phyloP scores from a whole-genome alignment of 192 early-diverging fungal species.

The Podila horticola region DNA sequence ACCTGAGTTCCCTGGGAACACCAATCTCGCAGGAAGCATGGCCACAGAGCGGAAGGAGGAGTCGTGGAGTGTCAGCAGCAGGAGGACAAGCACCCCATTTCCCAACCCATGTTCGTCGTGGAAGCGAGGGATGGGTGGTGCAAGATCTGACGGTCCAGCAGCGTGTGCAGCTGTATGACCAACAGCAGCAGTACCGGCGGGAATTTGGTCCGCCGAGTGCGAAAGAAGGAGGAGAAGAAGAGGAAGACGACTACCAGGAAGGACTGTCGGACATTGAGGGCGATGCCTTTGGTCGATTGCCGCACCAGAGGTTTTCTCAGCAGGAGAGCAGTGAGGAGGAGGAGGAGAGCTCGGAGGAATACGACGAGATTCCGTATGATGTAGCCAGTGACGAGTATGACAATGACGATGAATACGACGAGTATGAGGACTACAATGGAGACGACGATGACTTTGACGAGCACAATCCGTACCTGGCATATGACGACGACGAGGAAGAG shows the following conservation, averaged over 20 bases:
- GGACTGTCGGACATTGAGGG: slow-evolving; percentile 44
- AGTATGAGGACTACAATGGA: not conserved
- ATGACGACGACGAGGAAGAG: slow-evolving; percentile 18
- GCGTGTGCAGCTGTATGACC: slow-evolving; percentile 53
- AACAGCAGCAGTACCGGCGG: slow-evolving; percentile 50
- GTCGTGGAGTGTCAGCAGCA: not conserved
- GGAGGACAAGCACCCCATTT: not conserved
- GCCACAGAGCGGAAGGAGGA: not conserved
- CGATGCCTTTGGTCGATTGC: slow-evolving; percentile 13
- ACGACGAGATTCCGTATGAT: slow-evolving; percentile 39
- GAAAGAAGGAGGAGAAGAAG: slow-evolving; percentile 8
- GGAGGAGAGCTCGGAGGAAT: slow-evolving; percentile 9
- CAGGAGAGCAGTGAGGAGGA: slow-evolving; percentile 7
- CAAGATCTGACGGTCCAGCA: slow-evolving; percentile 51
- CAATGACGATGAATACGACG: slow-evolving; percentile 22
- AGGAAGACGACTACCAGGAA: slow-evolving; percentile 33
- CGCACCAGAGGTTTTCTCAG: not conserved
- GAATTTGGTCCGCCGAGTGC: slow-evolving; percentile 33
- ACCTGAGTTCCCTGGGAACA: slow-evolving; percentile 20
- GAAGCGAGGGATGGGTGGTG: slow-evolving; percentile 52
- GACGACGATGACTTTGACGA: slow-evolving; percentile 23
- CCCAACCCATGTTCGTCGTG: slow-evolving; percentile 48
- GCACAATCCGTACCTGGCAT: slow-evolving; percentile 34
- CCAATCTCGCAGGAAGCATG: not conserved
- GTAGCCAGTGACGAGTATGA: slow-evolving; percentile 46